These are phyloP conservation scores for Pseudozyma flocculosa DNA, from an alignment of 1,284 basidiomycete genomes.

Conservation along the genomic window DNA sequence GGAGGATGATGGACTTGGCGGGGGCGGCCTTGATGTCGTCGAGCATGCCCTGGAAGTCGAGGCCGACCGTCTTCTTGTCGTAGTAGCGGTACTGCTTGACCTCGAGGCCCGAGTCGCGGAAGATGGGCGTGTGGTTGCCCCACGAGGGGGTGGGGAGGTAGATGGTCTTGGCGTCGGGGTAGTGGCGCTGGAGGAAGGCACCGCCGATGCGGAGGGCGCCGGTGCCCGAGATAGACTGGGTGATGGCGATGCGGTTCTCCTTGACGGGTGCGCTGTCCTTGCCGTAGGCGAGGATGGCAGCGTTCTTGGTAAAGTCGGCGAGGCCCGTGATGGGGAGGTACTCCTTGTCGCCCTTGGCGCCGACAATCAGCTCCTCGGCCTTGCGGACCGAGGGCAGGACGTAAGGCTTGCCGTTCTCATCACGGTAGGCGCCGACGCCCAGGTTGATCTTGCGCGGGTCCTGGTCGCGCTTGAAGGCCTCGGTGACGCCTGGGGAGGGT, in stretches of 20 bases:
- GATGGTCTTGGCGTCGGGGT: constrained; percentile 82
- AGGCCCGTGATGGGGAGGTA: constrained; percentile 96
- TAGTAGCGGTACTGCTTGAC: constrained; percentile 77
- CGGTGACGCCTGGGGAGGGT: constrained; percentile 69
- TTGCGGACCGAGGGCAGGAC: constrained; percentile 86
- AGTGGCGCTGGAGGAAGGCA: constrained; percentile 82
- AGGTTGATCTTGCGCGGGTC: constrained; percentile 96
- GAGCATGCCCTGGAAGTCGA: constrained; percentile 58
- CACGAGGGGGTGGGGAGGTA: constrained; percentile 94
- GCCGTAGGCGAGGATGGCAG: constrained; percentile 89
- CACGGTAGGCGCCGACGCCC: constrained; percentile 79
- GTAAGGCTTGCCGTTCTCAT: constrained; percentile 92
- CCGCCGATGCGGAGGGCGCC: constrained; percentile 95
- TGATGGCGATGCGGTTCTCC: constrained; percentile 72
- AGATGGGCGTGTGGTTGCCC: constrained; percentile 85
- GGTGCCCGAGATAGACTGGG: constrained; percentile 96
- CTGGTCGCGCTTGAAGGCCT: constrained; percentile 81
- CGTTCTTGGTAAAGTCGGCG: constrained; percentile 81
- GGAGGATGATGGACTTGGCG: constrained; percentile 62
- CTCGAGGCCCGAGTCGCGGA: constrained; percentile 84
- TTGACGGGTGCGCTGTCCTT: constrained; percentile 69
- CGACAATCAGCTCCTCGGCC: constrained; percentile 78
- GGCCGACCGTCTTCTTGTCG: constrained; percentile 58
- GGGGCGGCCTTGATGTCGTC: constrained; percentile 60
- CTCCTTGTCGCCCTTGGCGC: constrained; percentile 84